Evolutionary conservation across 768 basidiomycete species (phyloP), one percentile per base, ranked within the genome.

Genomic region (Leccinum broughii): DNA sequence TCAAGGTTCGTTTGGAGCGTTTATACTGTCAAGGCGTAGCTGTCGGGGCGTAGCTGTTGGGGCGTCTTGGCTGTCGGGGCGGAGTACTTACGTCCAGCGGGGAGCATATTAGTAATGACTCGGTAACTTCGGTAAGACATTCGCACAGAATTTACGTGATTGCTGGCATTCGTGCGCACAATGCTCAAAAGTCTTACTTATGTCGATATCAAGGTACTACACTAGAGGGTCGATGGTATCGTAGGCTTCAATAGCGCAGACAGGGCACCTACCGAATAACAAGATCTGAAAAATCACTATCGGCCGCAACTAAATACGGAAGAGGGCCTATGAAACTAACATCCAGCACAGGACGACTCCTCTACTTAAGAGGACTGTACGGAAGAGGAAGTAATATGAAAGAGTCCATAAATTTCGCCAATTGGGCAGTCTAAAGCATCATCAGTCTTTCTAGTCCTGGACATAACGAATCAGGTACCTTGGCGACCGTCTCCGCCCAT

Each of bases 401-500:
- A 8, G 90, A 85, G 73, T 94, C 90, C 96, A 98, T 98, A 15
- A 78, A 78, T 69, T 84, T 87, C 6, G 94, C 85, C 52, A 96
- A 80, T 72, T 95, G 91, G 35, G 94, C 83, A 4, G 97, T 99
- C 94, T 98, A 74, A 59, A 51, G 41, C 35, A 41, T 56, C n/a
- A 54, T 66, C 44, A 56, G 56, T 20, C 34, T 54, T 48, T 9
- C 22, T 22, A 32, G 24, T 50, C 30, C 26, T n/a, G 39, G 15
- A n/a, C 39, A 13, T 34, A 66, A 80, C 63, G 8, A 55, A 56
- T 32, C 39, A 53, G 4, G 8, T 65, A 87, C 95, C 87, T 95
- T 93, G 62, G 88, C 87, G 35, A 96, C 94, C 0, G 94, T 96
- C 74, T 92, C 92, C 49, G 91, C 90, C 96, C 96, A 99, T 5